These are phyloP conservation scores for Fusarium brachygibbosum DNA, from an alignment of 2,329 filamentous ascomycete species.

Conservation along the genomic window DNA sequence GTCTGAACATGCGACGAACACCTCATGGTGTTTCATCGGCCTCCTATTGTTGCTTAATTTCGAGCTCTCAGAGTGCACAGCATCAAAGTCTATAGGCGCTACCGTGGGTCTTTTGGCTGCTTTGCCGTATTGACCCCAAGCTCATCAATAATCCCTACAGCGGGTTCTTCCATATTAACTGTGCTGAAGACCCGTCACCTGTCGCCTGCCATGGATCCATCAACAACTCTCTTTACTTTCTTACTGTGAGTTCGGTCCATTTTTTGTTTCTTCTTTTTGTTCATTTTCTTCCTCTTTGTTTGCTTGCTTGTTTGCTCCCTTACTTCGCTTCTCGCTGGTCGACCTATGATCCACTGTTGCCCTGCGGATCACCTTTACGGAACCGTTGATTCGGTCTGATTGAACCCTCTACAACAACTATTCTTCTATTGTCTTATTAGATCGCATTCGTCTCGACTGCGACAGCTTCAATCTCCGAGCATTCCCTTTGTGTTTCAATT, in stretches of 20 bases:
- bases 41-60: conserved; percentile 41
- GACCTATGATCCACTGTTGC: conserved; percentile 28
- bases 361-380: conserved; percentile 16
- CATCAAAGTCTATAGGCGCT: conserved; percentile 43
- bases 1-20: conserved; percentile 46
- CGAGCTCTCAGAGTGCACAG: conserved; percentile 26
- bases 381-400: conserved; percentile 31
- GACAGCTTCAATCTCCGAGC: conserved; percentile 38
- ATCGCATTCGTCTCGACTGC: conserved; percentile 26
- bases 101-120: conserved; percentile 43
- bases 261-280: conserved; percentile 42
- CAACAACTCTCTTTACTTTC: conserved; percentile 77
- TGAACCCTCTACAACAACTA: conserved; percentile 11
- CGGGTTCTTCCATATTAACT: conserved; percentile 48
- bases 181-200: conserved; percentile 26
- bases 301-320: conserved; percentile 30
- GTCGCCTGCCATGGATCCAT: conserved; percentile 65
- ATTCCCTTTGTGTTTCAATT: conserved; percentile 48
- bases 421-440: conserved; percentile 27
- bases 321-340: conserved; percentile 44
- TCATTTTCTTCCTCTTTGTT: conserved; percentile 18
- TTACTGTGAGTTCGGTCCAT: conserved; percentile 69
- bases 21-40: conserved; percentile 46
- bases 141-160: conserved; percentile 28
- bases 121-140: conserved; percentile 32